Conservation (phyloP, 2,329 filamentous ascomycete genomes). For the Ascosphaera acerosa region DNA sequence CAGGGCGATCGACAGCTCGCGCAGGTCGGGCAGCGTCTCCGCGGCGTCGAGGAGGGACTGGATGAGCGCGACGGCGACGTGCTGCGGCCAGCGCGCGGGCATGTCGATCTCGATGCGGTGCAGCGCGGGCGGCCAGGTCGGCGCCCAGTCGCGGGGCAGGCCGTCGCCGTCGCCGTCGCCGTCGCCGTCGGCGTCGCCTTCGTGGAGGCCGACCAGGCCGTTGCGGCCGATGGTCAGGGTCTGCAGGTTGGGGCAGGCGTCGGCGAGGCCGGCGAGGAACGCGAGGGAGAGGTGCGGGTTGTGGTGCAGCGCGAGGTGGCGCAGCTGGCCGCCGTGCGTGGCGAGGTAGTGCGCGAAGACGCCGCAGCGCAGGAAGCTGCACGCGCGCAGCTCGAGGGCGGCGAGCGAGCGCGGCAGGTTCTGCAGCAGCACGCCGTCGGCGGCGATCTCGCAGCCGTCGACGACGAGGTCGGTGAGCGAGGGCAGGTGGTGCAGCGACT, state of each 20-base stretch:
- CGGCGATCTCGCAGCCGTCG: constrained; percentile 47
- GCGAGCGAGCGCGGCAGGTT: constrained; percentile 37
- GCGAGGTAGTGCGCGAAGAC: constrained; percentile 39
- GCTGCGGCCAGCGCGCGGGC: constrained; percentile 45
- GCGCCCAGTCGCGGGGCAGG: no score
- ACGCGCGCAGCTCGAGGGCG: constrained; percentile 52
- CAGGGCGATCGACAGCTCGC: constrained; percentile 39
- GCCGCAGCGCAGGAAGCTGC: constrained; percentile 44
- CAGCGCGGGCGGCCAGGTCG: constrained; percentile 53
- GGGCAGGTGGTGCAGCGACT: constrained; percentile 25
- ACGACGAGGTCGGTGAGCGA: constrained; percentile 43
- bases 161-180: no score
- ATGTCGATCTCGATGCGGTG: constrained; percentile 49
- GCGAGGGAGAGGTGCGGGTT: constrained; percentile 54
- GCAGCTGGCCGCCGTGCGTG: constrained; percentile 40
- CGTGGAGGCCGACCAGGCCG: no score
- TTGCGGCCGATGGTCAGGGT: constrained; percentile 52
- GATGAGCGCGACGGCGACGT: constrained; percentile 52
- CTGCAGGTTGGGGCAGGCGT: constrained; percentile 43
- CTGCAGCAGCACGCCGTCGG: constrained; percentile 38
- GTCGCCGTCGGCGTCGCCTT: no score
- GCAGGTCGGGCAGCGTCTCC: constrained; percentile 36
- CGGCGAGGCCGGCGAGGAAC: constrained; percentile 42
- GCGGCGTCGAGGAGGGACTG: constrained; percentile 52
- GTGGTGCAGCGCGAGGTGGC: constrained; percentile 44